A percentile compares a stretch with the other conserved stretches of the same genome.
Conservation (phyloP, 2,329 filamentous ascomycete species). For the Fusarium guadeloupense region DNA sequence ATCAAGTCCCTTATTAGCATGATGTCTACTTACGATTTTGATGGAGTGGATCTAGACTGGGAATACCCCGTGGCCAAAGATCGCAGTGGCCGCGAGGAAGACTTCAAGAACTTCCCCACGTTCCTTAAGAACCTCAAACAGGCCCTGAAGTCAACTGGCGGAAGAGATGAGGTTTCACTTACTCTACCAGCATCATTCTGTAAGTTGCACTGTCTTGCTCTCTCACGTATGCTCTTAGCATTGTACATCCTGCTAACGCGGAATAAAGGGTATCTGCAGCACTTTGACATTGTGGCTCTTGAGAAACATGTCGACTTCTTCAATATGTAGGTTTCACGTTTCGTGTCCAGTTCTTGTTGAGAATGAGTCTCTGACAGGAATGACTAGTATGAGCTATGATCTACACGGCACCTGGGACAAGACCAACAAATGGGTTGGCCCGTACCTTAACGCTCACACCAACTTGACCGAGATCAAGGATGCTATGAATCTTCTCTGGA, state of each 20-base stretch:
- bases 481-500: conserved; percentile 57
- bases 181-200: conserved; percentile 13
- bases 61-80: conserved; percentile 48
- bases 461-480: conserved; percentile 58
- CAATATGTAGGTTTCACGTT: conserved; percentile 10
- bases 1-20: conserved; percentile 18
- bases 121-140: not conserved
- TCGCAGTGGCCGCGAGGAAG: conserved; percentile 31
- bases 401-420: conserved; percentile 53
- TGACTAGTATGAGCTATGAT: conserved; percentile 48
- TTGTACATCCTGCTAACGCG: no score
- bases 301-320: conserved; percentile 15
- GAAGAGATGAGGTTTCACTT: conserved; percentile 6
- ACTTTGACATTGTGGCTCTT: conserved; percentile 7
- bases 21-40: conserved; percentile 32
- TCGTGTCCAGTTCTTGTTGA: no score
- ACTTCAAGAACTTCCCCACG: not conserved
- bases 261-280: conserved; percentile 6
- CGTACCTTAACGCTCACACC: conserved; percentile 52
- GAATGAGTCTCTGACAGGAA: not conserved
- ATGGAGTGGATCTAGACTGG: conserved; percentile 45
- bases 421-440: conserved; percentile 35
- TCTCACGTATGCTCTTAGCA: not conserved
- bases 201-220: conserved; percentile 1
- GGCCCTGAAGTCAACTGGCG: conserved; percentile 4